These are phyloP conservation scores for Nectriaceae sp. DNA, from an alignment of 2,329 filamentous ascomycete genomes.

Conservation along the genomic window DNA sequence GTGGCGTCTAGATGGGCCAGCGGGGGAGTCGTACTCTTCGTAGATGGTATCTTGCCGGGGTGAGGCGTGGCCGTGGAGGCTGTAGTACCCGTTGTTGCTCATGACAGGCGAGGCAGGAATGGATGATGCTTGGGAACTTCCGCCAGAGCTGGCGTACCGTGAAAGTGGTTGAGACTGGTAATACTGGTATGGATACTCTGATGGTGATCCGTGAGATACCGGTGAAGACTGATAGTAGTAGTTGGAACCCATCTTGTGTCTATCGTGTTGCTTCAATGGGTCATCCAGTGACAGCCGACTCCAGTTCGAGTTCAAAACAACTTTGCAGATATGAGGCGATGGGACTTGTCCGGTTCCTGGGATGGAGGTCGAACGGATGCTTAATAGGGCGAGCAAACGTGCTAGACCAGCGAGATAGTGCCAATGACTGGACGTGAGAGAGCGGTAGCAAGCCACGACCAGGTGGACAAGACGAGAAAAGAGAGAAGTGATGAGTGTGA, in stretches of 20 bases:
- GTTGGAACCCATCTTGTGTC: slow-evolving; percentile 17
- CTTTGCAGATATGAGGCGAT: too few species aligned
- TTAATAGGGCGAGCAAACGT: slow-evolving; percentile 15
- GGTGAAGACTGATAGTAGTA: slow-evolving; percentile 13
- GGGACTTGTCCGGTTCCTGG: background rate
- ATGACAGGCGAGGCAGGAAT: slow-evolving; percentile 29
- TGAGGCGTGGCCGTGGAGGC: slow-evolving; percentile 13
- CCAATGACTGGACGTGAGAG: slow-evolving; percentile 1
- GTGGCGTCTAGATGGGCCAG: slow-evolving; percentile 1
- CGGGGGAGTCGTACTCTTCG: slow-evolving; percentile 11
- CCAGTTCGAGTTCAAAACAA: too few species aligned
- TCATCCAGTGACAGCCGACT: too few species aligned
- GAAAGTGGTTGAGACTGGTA: slow-evolving; percentile 30
- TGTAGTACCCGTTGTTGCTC: slow-evolving; percentile 17
- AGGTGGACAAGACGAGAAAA: slow-evolving; percentile 1
- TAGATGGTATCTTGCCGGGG: slow-evolving; percentile 3
- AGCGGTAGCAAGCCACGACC: slow-evolving; percentile 14
- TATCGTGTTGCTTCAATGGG: too few species aligned
- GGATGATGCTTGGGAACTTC: slow-evolving; percentile 28
- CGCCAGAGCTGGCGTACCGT: slow-evolving; percentile 32
- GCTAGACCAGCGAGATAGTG: slow-evolving; percentile 2
- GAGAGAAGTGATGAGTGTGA: background rate
- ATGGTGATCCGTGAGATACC: slow-evolving; percentile 21
- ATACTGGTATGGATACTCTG: slow-evolving; percentile 15
- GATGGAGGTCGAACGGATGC: background rate